Conservation (phyloP, 345 rosid genomes). For the Heritiera fomes region DNA sequence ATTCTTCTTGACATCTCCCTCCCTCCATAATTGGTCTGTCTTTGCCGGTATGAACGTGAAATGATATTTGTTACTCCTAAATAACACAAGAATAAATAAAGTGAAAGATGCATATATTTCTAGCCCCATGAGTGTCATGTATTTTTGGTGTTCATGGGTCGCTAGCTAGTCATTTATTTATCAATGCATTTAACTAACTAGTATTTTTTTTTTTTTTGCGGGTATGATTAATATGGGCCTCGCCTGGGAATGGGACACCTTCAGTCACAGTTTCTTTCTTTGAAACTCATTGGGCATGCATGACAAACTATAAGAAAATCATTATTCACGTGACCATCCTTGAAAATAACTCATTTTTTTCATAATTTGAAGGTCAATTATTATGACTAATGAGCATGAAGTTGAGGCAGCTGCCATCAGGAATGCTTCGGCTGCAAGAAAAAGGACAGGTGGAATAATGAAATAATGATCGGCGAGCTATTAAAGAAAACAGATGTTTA, state of each 20-base stretch:
- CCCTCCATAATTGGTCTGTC: conserved; percentile 7
- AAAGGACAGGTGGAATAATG: conserved; percentile 1
- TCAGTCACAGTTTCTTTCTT: neutral
- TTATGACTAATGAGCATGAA: neutral
- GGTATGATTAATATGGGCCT: too few species aligned
- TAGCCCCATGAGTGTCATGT: conserved; percentile 24
- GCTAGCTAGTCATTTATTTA: neutral
- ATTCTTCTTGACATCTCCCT: conserved; percentile 18
- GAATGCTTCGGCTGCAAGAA: neutral
- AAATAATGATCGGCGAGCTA: too few species aligned
- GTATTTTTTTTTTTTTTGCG: too few species aligned
- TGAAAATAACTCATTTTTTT: too few species aligned
- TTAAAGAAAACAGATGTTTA: too few species aligned
- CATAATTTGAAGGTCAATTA: neutral
- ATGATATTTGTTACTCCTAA: neutral
- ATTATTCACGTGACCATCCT: too few species aligned
- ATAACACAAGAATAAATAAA: neutral
- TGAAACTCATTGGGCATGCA: neutral
- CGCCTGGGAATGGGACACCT: too few species aligned
- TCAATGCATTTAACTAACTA: neutral
- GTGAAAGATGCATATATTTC: conserved; percentile 13
- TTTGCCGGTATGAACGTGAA: conserved; percentile 20
- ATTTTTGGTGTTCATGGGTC: neutral
- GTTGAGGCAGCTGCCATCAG: neutral
- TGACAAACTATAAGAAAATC: too few species aligned